phyloP scores from a whole-genome alignment of 805 yeast genomes.

The Ogataea zsoltii region DNA sequence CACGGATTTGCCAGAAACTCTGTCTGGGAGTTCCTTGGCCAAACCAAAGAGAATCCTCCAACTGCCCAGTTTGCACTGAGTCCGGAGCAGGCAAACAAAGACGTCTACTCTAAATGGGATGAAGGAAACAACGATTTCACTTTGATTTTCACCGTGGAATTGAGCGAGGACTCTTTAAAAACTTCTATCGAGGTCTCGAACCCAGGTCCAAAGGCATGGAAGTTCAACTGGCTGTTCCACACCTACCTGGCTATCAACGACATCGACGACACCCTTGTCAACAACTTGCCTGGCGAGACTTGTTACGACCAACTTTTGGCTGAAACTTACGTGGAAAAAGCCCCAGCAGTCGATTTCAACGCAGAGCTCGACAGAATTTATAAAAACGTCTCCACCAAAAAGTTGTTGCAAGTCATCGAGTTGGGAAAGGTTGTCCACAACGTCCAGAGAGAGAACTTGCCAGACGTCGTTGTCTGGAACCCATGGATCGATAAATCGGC shows the following conservation, averaged over 20 bases:
- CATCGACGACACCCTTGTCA: constrained; percentile 73
- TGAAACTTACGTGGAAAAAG: constrained; percentile 62
- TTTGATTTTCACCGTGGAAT: constrained; percentile 64
- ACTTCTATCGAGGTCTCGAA: constrained; percentile 79
- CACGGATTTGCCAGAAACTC: constrained; percentile 95
- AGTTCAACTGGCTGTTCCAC: constrained; percentile 94
- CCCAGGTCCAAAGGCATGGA: constrained; percentile 62
- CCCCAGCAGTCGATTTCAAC: constrained; percentile 71
- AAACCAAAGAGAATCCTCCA: constrained; percentile 65
- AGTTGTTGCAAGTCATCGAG: constrained; percentile 65
- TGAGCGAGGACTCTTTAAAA: constrained; percentile 57
- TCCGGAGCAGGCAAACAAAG: constrained; percentile 75
- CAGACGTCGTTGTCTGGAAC: constrained; percentile 90
- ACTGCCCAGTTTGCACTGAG: constrained; percentile 89
- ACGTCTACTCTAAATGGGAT: constrained; percentile 58
- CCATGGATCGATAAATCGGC: constrained; percentile 89
- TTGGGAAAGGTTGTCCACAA: constrained; percentile 72
- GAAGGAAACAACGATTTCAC: constrained; percentile 67
- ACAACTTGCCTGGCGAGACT: constrained; percentile 70
- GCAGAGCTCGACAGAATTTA: constrained; percentile 89
- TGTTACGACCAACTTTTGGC: constrained; percentile 77
- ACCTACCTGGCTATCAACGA: constrained; percentile 79
- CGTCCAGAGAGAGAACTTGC: constrained; percentile 58
- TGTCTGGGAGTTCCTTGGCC: constrained; percentile 93
- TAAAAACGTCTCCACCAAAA: constrained; percentile 54